Percentiles rank a stretch among this genome's conserved stretches.
These are phyloP conservation scores for Pleoardoris graminearum DNA, from an alignment of 2,329 filamentous ascomycete species.

Conservation along the genomic window DNA sequence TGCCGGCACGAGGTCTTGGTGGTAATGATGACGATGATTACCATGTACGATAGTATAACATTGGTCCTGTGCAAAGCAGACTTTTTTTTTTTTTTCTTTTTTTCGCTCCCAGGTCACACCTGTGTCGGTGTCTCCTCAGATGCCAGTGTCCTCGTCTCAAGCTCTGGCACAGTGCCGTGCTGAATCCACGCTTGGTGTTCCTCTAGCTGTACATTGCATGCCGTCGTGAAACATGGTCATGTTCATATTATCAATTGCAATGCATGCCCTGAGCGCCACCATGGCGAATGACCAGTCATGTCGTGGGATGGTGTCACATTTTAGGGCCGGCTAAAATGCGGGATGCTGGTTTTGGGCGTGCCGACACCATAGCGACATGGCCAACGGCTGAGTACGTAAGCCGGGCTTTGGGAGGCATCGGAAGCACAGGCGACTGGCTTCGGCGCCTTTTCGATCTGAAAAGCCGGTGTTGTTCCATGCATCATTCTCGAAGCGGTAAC, in stretches of 20 bases:
- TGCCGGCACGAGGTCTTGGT: background rate
- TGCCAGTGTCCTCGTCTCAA: too few relatives aligned
- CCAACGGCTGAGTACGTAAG: slow-evolving; percentile 16
- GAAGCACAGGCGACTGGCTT: background rate
- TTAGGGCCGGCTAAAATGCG: slow-evolving; percentile 26
- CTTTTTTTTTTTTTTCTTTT: too few relatives aligned
- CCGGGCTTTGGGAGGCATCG: slow-evolving; percentile 11
- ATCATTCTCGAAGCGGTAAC: slow-evolving; percentile 20
- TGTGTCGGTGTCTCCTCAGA: too few relatives aligned
- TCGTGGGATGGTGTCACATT: slow-evolving; percentile 27
- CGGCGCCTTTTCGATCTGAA: background rate
- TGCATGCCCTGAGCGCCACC: too few relatives aligned
- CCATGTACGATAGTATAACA: too few relatives aligned
- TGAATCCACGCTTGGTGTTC: too few relatives aligned
- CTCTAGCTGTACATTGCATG: too few relatives aligned
- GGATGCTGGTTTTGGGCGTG: slow-evolving; percentile 30
- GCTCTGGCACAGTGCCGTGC: too few relatives aligned
- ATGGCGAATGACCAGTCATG: background rate
- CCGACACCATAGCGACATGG: slow-evolving; percentile 18
- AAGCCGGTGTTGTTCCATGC: slow-evolving; percentile 10
- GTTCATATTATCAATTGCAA: too few relatives aligned
- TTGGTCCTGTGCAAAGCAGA: too few relatives aligned
- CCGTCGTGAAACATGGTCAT: too few relatives aligned
- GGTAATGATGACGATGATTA: background rate
- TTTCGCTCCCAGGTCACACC: too few relatives aligned